Evolutionary conservation across 345 rosid genomes (phyloP).

Genomic region (Isatis tinctoria): DNA sequence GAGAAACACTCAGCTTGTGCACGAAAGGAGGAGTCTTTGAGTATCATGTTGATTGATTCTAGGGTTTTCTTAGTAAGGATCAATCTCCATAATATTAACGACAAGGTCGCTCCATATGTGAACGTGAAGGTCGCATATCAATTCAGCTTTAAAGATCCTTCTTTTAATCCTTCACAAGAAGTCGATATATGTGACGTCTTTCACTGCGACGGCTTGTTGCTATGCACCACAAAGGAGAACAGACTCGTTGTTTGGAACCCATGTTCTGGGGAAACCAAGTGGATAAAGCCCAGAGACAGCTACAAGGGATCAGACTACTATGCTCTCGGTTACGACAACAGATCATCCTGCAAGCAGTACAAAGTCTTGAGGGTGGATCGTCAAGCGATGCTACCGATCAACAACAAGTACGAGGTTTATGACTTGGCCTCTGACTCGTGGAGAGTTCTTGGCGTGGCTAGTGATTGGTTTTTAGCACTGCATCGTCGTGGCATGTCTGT

Average conservation of each 20-base stretch:
- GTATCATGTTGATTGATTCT: not conserved
- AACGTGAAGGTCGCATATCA: not conserved
- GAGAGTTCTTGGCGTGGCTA: not conserved
- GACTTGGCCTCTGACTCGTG: not conserved
- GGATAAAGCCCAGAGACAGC: not conserved
- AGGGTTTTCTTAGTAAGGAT: not conserved
- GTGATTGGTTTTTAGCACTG: not conserved
- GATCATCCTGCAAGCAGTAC: not conserved
- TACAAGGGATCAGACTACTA: not conserved
- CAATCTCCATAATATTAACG: not conserved
- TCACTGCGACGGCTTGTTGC: not conserved
- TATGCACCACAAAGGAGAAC: not conserved
- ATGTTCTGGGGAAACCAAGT: not conserved
- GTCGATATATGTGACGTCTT: not conserved
- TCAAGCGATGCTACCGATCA: not conserved
- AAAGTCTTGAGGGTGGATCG: not conserved
- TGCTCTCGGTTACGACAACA: conserved; percentile 1
- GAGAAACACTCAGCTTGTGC: not conserved
- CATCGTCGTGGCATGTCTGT: not conserved
- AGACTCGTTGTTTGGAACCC: conserved; percentile 4
- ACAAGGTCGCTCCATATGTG: not conserved
- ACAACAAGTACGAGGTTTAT: not conserved
- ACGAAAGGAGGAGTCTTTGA: not conserved
- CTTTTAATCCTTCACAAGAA: not conserved
- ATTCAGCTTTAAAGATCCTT: not conserved